Conservation (phyloP, 83 land plant genomes). For the Picea abies region DNA sequence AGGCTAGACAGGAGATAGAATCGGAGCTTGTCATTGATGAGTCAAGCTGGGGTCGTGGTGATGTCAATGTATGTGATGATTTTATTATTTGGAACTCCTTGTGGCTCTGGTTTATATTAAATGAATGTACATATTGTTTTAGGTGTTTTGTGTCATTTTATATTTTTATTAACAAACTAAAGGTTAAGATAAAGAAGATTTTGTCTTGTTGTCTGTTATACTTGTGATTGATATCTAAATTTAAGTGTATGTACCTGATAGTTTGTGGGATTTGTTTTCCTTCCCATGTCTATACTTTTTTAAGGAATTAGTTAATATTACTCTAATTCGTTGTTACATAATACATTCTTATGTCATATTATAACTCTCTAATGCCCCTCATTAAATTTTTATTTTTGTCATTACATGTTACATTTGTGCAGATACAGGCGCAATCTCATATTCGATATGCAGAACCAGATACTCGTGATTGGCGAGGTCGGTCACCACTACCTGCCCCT, state of each 20-base stretch:
- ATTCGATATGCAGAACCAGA: constrained; percentile 65
- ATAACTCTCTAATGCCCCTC: not conserved
- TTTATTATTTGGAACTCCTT: too few relatives aligned
- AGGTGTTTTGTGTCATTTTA: too few relatives aligned
- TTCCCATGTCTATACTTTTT: too few relatives aligned
- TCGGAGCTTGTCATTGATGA: constrained; percentile 55
- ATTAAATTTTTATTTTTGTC: not conserved
- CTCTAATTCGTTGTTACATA: not conserved
- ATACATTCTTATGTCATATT: not conserved
- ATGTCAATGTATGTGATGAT: constrained; percentile 28
- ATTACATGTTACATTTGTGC: not conserved
- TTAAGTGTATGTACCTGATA: too few relatives aligned
- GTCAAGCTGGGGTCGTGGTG: constrained; percentile 57
- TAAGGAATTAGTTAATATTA: too few relatives aligned
- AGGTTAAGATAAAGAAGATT: too few relatives aligned
- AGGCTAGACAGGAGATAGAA: constrained; percentile 50
- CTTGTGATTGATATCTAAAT: too few relatives aligned
- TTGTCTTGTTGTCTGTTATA: too few relatives aligned
- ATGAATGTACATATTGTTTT: too few relatives aligned
- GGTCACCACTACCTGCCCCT: constrained; percentile 33
- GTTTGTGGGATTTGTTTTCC: too few relatives aligned
- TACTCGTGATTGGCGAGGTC: constrained; percentile 71
- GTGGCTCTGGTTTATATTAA: too few relatives aligned
- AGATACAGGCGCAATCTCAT: constrained; percentile 38
- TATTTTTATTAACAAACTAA: too few relatives aligned